Base-by-base conservation (phyloP, 352 stramenopile species). In the Phytophthora idaei region DNA sequence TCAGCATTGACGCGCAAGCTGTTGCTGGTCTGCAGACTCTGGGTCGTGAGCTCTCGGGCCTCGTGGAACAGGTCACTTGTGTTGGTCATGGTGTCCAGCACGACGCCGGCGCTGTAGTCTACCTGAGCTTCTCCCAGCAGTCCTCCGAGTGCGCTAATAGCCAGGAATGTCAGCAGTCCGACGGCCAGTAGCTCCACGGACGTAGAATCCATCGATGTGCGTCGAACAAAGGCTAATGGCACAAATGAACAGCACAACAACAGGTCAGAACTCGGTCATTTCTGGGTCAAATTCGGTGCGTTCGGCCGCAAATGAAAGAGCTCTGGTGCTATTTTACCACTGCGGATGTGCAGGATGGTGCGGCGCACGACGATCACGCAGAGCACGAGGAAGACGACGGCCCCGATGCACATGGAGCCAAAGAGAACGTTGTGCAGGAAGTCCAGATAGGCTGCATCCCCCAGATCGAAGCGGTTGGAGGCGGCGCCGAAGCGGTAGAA, bases 371-470 rank as follows among this genome's bases (percentile, higher is more conserved):
- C 81, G 46, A 92, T 76, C 48, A 90, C 69, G 57, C 74, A 83
- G 28, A 92, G 84, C 49, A 80, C 51, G 46, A 89, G 53, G 64
- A 92, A 92, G 28, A 90, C 80, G 49, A 89, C 55, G 31, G 71
- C 68, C 29, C 86, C 86, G 63, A 90, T 76, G 29, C 61, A 73
- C 39, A 94, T 71, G 50, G 81, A 94, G 17, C 69, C 80, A 8
- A 92, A 76, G n/a, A 91, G 68, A 31, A 94, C 56, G 53, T 90
- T 91, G 55, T 87, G 78, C 46, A 93, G 74, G 54, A 94, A 89
- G 47, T 79, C 58, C 61, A 69, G 17, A 67, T 94, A 94, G 46
- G 59, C 41, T 31, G 71, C 72, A 49, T 87, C 71, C 21, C 69
- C 54, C 47, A 90, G 69, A 48, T 90, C 55, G 58, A 94, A 94